phyloP scores from a whole-genome alignment of 768 basidiomycete species.

The Albatrellus ellisii region DNA sequence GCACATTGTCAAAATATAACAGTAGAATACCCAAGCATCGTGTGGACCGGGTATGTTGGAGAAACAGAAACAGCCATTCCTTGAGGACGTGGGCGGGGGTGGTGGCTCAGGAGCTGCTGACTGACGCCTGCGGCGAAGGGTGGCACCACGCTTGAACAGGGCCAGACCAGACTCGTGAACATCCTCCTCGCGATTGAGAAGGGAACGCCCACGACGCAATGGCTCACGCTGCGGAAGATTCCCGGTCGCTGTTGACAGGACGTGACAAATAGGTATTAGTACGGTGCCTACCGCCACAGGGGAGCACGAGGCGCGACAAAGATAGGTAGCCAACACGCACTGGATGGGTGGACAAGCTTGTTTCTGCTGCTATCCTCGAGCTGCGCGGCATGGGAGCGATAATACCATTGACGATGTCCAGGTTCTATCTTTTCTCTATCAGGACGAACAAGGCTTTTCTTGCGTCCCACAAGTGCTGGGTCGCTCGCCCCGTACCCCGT shows the following conservation, averaged over 20 bases:
- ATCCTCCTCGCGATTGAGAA: conserved; percentile 85
- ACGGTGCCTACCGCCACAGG: no score
- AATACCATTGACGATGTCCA: conserved; percentile 88
- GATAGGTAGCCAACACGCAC: conserved; percentile 35
- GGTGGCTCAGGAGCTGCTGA: conserved; percentile 26
- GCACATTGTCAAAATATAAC: conserved; percentile 69
- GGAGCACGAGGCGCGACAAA: conserved; percentile 8
- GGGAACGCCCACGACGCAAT: conserved; percentile 76
- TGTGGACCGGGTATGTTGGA: conserved; percentile 81
- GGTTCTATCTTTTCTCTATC: conserved; percentile 97
- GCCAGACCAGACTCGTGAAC: conserved; percentile 83
- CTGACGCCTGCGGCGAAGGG: conserved; percentile 57
- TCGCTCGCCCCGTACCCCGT: conserved; percentile 23
- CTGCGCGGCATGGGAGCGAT: conserved; percentile 75
- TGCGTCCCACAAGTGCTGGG: conserved; percentile 48
- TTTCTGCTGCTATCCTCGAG: conserved; percentile 56
- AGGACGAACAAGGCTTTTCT: conserved; percentile 85
- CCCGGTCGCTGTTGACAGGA: conserved; percentile 54
- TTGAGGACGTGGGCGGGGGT: no score
- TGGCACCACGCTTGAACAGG: conserved; percentile 80
- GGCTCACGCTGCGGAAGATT: conserved; percentile 49
- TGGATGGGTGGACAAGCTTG: conserved; percentile 70
- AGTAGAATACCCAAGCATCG: conserved; percentile 93
- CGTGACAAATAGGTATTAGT: no score
- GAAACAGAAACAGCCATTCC: conserved; percentile 40